These are phyloP conservation scores for Cavenderia fasciculata DNA, from an alignment of 78 protist genomes.

Conservation along the genomic window DNA sequence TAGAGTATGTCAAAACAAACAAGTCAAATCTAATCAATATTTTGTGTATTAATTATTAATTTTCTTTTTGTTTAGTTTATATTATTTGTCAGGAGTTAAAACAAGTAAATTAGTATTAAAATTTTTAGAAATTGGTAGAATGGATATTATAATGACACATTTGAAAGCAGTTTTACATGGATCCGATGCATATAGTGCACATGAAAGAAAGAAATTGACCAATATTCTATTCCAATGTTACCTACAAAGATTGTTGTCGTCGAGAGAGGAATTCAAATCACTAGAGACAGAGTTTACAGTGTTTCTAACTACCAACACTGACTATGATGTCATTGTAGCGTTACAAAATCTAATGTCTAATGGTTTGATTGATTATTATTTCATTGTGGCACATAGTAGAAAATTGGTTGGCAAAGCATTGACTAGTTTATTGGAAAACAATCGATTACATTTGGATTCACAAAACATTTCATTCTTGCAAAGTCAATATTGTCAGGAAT, in stretches of 20 bases:
- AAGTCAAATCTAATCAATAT: neutral
- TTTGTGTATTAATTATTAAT: neutral
- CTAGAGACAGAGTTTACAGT: conserved; percentile 60
- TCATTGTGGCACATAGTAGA: conserved; percentile 76
- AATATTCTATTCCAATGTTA: conserved; percentile 78
- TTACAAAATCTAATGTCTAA: neutral
- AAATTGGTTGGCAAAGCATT: conserved; percentile 40
- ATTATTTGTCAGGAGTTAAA: conserved; percentile 69
- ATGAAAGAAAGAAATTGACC: conserved; percentile 49
- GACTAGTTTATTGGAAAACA: conserved; percentile 4
- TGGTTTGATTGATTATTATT: conserved; percentile 72
- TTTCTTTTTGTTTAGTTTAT: too few relatives aligned
- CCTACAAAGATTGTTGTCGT: conserved; percentile 23
- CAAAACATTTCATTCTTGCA: conserved; percentile 57
- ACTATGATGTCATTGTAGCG: conserved; percentile 39
- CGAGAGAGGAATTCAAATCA: conserved; percentile 46
- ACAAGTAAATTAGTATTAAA: conserved; percentile 72
- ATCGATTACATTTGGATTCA: conserved; percentile 60
- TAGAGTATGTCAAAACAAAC: conserved; percentile 19
- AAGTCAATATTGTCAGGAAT: conserved; percentile 27
- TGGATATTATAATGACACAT: conserved; percentile 83
- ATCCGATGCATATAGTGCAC: conserved; percentile 61
- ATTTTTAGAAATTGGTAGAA: conserved; percentile 79
- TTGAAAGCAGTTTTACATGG: conserved; percentile 67
- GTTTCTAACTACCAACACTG: conserved; percentile 64